These are phyloP conservation scores for Panaeolus cyanescens DNA, from an alignment of 768 basidiomycete genomes.

Conservation along the genomic window DNA sequence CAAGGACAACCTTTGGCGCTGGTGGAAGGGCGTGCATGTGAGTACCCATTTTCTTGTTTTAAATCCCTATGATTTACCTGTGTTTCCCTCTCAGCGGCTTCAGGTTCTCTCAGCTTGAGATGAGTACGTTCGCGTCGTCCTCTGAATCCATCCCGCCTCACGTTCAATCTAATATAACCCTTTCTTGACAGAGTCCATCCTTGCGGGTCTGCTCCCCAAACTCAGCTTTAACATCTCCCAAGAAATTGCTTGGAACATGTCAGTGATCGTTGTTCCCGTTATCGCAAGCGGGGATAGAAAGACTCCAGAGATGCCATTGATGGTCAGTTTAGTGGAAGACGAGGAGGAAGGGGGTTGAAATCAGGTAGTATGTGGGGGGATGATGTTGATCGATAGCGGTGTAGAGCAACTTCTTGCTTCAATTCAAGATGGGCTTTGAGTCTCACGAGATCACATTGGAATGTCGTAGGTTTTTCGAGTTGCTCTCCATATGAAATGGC, in stretches of 20 bases:
- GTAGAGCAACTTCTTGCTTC: too few relatives aligned
- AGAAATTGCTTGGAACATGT: conserved; percentile 25
- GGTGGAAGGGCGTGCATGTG: conserved; percentile 42
- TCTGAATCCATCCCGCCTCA: background rate
- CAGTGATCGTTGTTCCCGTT: conserved; percentile 17
- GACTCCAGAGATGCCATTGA: background rate
- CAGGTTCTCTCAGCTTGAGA: conserved; percentile 54
- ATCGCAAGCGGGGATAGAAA: conserved; percentile 11
- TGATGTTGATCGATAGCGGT: too few relatives aligned
- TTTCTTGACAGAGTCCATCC: conserved; percentile 18
- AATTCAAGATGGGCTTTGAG: too few relatives aligned
- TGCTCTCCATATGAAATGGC: too few relatives aligned
- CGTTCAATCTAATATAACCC: background rate
- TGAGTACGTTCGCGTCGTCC: conserved; percentile 35
- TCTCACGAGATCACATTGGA: too few relatives aligned
- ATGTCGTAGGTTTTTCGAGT: too few relatives aligned
- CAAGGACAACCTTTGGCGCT: conserved; percentile 41
- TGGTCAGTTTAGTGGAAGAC: background rate
- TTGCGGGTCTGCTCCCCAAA: conserved; percentile 15
- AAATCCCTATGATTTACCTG: background rate
- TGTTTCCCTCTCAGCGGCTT: conserved; percentile 33
- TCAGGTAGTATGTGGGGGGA: background rate
- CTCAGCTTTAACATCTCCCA: conserved; percentile 21
- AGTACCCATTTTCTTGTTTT: conserved; percentile 7
- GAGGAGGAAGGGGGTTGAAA: background rate